These are phyloP conservation scores for Backusella parvicylindrica DNA, from an alignment of 192 early-diverging fungal genomes.

Conservation along the genomic window DNA sequence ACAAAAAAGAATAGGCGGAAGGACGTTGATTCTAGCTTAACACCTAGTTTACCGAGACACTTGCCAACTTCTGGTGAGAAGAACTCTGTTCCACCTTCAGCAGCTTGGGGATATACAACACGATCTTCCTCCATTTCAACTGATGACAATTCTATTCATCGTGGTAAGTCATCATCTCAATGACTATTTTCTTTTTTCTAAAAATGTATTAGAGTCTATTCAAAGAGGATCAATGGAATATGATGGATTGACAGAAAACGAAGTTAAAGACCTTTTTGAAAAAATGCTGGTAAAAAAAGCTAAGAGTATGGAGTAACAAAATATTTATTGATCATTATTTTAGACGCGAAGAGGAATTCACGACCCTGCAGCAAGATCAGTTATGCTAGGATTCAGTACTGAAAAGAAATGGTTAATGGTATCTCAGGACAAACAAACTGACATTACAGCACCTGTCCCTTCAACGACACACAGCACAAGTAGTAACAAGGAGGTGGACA, in stretches of 20 bases:
- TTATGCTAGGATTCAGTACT: conserved; percentile 42
- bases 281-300: conserved; percentile 49
- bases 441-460: conserved; percentile 25
- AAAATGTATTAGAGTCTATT: neutral
- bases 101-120: conserved; percentile 5
- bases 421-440: conserved; percentile 45
- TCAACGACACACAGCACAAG: conserved; percentile 8
- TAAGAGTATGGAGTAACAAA: neutral
- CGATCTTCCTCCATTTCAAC: conserved; percentile 11
- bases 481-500: conserved; percentile 37
- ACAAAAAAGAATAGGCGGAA: conserved; percentile 9
- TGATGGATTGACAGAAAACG: conserved; percentile 37
- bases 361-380: conserved; percentile 40
- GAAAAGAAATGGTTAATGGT: conserved; percentile 62
- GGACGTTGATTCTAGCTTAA: neutral
- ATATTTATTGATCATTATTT: neutral
- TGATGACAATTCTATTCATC: conserved; percentile 10
- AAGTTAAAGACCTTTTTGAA: conserved; percentile 52
- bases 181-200: neutral
- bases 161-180: conserved; percentile 2
- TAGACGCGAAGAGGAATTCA: conserved; percentile 54
- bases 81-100: conserved; percentile 1
- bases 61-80: neutral
- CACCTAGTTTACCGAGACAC: neutral
- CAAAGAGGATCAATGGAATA: neutral